A percentile compares a stretch with the other conserved stretches of the same genome.
phyloP scores from a whole-genome alignment of 2,329 filamentous ascomycete genomes.

The Penicillium sp. region DNA sequence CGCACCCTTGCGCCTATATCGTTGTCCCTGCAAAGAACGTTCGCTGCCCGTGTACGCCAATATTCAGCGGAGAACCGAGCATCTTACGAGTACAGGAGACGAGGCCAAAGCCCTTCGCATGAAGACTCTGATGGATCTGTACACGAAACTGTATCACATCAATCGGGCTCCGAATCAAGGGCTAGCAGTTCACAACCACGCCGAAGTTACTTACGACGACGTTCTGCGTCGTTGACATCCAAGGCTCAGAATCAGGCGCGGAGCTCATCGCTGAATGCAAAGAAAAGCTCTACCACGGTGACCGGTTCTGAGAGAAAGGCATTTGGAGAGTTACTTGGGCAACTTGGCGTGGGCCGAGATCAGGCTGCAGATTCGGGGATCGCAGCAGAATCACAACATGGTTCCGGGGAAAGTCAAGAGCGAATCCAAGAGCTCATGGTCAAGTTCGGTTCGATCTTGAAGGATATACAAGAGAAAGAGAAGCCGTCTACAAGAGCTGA shows the following conservation, averaged over 20 bases:
- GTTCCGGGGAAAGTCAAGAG: slow-evolving; percentile 7
- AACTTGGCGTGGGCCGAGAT: slow-evolving; percentile 9
- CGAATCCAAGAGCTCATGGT: slow-evolving; percentile 21
- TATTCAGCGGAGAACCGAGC: slow-evolving; percentile 14
- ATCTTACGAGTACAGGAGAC: background rate
- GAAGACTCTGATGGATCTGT: background rate
- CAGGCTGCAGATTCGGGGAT: background rate
- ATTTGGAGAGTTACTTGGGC: slow-evolving; percentile 18
- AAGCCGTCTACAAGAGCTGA: background rate
- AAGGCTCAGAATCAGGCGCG: background rate
- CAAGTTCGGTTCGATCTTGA: slow-evolving; percentile 7
- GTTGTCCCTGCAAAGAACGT: slow-evolving; percentile 3
- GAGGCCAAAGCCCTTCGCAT: background rate
- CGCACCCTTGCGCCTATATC: slow-evolving; percentile 46
- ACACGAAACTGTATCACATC: slow-evolving; percentile 3
- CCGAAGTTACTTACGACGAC: slow-evolving; percentile 21
- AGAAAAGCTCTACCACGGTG: slow-evolving; percentile 12
- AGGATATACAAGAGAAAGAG: slow-evolving; percentile 7
- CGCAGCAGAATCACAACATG: slow-evolving; percentile 4
- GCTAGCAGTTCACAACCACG: slow-evolving; percentile 7
- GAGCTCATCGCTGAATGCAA: background rate
- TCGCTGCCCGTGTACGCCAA: slow-evolving; percentile 7
- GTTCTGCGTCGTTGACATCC: slow-evolving; percentile 10
- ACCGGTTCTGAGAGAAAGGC: slow-evolving; percentile 17
- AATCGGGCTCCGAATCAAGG: background rate